Percentiles rank a stretch among this genome's conserved stretches.
Conservation (phyloP, 1,284 basidiomycete genomes). For the Pascua sp. region DNA sequence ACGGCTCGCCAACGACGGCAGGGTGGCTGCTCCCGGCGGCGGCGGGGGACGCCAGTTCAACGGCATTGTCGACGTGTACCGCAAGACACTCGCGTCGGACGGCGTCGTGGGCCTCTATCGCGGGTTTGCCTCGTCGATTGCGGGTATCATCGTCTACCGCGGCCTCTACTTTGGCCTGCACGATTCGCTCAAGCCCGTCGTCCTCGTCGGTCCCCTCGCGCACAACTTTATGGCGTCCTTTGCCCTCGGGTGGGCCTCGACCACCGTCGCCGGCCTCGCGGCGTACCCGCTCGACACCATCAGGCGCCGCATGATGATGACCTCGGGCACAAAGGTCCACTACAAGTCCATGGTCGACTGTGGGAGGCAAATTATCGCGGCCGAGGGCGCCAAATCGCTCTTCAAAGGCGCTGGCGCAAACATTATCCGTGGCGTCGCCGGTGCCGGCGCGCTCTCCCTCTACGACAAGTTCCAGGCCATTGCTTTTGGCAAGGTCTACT, state of each 20-base stretch:
- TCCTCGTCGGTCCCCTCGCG: conserved; percentile 79
- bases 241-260: conserved; percentile 58
- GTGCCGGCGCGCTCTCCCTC: conserved; percentile 65
- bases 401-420: conserved; percentile 97
- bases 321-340: conserved; percentile 57
- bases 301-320: conserved; percentile 68
- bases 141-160: conserved; percentile 93
- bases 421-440: conserved; percentile 91
- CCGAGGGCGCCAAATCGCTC: conserved; percentile 83
- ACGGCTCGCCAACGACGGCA: conserved; percentile 90
- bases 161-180: conserved; percentile 76
- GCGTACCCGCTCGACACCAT: conserved; percentile 68
- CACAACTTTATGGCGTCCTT: conserved; percentile 86
- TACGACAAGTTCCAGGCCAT: conserved; percentile 52
- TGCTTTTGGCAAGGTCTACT: no score
- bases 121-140: conserved; percentile 89
- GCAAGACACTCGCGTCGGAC: conserved; percentile 83
- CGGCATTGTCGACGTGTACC: conserved; percentile 85
- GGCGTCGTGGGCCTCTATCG: conserved; percentile 88
- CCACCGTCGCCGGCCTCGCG: conserved; percentile 59
- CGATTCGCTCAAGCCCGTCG: conserved; percentile 88
- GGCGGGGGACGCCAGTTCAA: conserved; percentile 92
- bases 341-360: conserved; percentile 65
- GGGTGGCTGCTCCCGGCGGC: conserved; percentile 68
- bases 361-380: conserved; percentile 65